A percentile compares a stretch with the other conserved stretches of the same genome.
These are phyloP conservation scores for Chloranthus sessilifolius DNA, from an alignment of 164 flowering plant species.

Conservation along the genomic window DNA sequence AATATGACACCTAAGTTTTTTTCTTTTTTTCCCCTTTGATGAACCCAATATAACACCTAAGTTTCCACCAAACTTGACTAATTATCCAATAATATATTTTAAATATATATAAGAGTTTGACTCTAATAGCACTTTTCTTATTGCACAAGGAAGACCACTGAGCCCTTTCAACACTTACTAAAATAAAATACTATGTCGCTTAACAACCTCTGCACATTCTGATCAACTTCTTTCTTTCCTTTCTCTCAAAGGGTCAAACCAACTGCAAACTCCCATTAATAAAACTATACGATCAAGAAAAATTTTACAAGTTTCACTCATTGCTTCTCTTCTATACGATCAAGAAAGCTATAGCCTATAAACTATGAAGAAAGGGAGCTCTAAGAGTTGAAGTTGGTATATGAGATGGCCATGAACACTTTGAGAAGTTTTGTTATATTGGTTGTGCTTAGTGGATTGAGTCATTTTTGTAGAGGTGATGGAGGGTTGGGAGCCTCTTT, in stretches of 20 bases:
- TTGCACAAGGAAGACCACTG: conserved; percentile 16
- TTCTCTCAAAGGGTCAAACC: conserved; percentile 33
- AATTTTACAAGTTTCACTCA: too few species aligned
- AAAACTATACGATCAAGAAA: conserved; percentile 18
- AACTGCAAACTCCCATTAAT: conserved; percentile 22
- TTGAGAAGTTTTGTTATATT: conserved; percentile 16
- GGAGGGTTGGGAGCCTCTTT: conserved; percentile 59
- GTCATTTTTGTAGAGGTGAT: conserved; percentile 16
- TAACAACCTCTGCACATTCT: conserved; percentile 31
- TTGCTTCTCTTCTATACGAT: not conserved
- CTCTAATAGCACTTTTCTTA: conserved; percentile 6
- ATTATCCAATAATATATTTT: too few species aligned
- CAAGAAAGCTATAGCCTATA: conserved; percentile 6
- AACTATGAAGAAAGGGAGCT: not conserved
- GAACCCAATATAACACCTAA: conserved; percentile 1
- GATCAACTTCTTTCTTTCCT: conserved; percentile 7
- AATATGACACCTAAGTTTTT: conserved; percentile 2
- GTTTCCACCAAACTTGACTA: not conserved
- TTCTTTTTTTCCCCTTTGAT: too few species aligned
- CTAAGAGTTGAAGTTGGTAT: not conserved
- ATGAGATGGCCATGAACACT: conserved; percentile 15
- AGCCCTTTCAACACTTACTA: conserved; percentile 10
- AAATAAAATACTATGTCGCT: conserved; percentile 23
- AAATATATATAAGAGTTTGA: conserved; percentile 1
- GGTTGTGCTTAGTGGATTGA: conserved; percentile 11